A percentile compares a stretch with the other conserved stretches of the same genome.
Evolutionary conservation across 2,329 filamentous ascomycete species (phyloP).

Genomic region (Microdochium paspali): DNA sequence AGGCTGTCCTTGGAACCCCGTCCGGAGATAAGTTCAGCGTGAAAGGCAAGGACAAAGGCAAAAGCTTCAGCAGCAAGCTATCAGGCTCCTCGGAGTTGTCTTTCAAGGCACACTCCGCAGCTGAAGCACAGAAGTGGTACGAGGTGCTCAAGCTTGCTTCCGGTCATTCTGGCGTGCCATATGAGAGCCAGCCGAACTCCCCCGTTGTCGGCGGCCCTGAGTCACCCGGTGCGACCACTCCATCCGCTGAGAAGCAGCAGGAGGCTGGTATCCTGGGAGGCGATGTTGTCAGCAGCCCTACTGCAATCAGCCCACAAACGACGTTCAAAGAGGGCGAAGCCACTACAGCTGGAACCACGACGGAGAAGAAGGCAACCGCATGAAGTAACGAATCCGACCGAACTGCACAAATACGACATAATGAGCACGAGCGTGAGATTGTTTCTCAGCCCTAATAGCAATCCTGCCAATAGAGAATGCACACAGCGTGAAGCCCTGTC

Average conservation of each 20-base stretch:
- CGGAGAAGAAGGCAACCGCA: not conserved
- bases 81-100: conserved; percentile 68
- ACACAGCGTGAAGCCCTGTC: no score
- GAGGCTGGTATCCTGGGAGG: conserved; percentile 35
- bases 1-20: conserved; percentile 66
- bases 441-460: no score
- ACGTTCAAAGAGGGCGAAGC: not conserved
- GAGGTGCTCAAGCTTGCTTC: conserved; percentile 57
- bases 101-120: conserved; percentile 79
- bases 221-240: conserved; percentile 11
- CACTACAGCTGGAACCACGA: not conserved
- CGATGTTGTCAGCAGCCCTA: conserved; percentile 19
- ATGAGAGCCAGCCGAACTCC: conserved; percentile 22
- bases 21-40: conserved; percentile 82
- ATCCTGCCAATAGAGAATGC: no score
- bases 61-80: conserved; percentile 72
- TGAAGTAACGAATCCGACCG: not conserved
- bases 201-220: conserved; percentile 14
- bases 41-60: conserved; percentile 87
- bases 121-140: conserved; percentile 80
- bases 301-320: conserved; percentile 14
- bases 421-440: no score
- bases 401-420: no score
- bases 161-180: conserved; percentile 35
- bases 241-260: conserved; percentile 26